Evolutionary conservation across 2,329 filamentous ascomycete genomes (phyloP).

Genomic region (Trichoderma harzianum): DNA sequence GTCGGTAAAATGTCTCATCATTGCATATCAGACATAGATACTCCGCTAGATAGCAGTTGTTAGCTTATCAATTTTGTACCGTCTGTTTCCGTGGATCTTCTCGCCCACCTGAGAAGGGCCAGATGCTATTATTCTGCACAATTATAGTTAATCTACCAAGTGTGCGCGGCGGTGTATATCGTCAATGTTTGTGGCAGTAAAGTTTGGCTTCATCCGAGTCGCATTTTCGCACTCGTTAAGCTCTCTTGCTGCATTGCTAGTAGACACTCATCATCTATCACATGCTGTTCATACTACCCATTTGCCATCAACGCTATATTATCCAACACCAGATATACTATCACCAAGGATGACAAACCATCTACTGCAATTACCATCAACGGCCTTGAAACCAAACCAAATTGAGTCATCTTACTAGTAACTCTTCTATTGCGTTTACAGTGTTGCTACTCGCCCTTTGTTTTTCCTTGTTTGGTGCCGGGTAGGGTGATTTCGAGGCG

Average conservation of each 20-base stretch:
- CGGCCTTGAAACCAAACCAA: too few species aligned
- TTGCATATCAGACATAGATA: background rate
- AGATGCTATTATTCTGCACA: background rate
- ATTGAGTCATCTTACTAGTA: background rate
- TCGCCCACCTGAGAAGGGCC: background rate
- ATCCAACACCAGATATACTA: too few species aligned
- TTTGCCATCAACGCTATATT: background rate
- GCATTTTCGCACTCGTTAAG: background rate
- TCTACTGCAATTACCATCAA: too few species aligned
- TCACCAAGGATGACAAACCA: too few species aligned
- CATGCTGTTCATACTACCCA: background rate
- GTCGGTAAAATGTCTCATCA: background rate
- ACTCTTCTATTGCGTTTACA: background rate
- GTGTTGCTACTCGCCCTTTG: background rate
- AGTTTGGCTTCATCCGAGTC: background rate
- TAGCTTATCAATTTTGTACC: background rate
- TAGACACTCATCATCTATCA: background rate
- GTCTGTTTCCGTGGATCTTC: background rate
- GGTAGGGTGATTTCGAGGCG: background rate
- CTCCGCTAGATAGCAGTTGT: background rate
- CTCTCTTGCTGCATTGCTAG: background rate
- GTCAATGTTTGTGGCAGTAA: background rate
- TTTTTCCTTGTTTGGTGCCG: background rate
- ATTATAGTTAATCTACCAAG: background rate
- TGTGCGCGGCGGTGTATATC: background rate